Evolutionary conservation across 805 yeast genomes (phyloP).

Genomic region (Zygoascus biomembranicola): DNA sequence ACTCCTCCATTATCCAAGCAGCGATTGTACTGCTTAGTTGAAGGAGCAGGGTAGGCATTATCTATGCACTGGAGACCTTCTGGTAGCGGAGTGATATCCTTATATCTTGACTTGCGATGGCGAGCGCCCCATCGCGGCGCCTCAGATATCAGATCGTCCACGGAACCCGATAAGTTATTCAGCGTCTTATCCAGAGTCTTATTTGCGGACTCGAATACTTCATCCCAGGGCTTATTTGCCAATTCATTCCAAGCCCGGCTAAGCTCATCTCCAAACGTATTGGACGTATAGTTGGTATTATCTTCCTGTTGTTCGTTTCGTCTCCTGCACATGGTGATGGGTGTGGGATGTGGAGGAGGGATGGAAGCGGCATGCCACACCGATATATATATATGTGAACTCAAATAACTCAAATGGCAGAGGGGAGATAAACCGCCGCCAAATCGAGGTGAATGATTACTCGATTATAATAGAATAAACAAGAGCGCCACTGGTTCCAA

Average conservation of each 20-base stretch:
- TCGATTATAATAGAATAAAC: no score
- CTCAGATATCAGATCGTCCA: conserved; percentile 4
- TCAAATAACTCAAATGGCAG: background rate
- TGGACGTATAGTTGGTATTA: background rate
- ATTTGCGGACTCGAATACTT: conserved; percentile 10
- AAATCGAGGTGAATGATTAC: no score
- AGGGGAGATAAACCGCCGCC: background rate
- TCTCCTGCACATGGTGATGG: conserved; percentile 1
- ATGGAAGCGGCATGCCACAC: background rate
- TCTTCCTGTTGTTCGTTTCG: background rate
- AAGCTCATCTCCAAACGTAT: background rate
- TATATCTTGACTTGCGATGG: background rate
- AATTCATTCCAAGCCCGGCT: conserved; percentile 5
- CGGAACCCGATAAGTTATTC: conserved; percentile 1
- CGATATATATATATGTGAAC: background rate
- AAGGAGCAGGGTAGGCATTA: conserved; percentile 51
- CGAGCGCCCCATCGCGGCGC: conserved; percentile 1
- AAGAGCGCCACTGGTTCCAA: no score
- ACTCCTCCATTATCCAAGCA: conserved; percentile 62
- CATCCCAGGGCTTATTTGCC: conserved; percentile 9
- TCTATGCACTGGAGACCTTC: background rate
- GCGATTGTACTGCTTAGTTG: conserved; percentile 46
- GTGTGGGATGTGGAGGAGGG: background rate
- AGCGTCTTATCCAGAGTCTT: conserved; percentile 8
- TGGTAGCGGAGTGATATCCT: background rate